These are phyloP conservation scores for Canna indica DNA, from an alignment of 176 grass and related monocot species.

Conservation along the genomic window DNA sequence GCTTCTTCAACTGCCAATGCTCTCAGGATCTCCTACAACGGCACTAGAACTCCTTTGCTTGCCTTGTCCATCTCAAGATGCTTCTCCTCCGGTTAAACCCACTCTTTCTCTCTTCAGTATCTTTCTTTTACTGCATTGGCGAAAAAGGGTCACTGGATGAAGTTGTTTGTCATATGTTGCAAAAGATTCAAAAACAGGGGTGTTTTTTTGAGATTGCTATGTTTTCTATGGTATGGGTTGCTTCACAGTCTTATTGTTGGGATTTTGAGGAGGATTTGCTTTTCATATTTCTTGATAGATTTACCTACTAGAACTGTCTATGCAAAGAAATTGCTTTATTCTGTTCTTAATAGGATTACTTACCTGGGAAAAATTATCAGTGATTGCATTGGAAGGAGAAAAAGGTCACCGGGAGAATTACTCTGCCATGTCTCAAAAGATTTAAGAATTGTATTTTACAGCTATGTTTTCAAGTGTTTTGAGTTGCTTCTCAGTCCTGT, in stretches of 20 bases:
- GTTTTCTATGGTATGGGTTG: no score
- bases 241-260: no score
- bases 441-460: no score
- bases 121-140: not conserved
- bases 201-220: no score
- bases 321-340: no score
- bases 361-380: not conserved
- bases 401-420: no score
- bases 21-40: constrained; percentile 36
- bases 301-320: no score
- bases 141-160: not conserved
- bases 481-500: no score
- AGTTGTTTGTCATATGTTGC: not conserved
- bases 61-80: constrained; percentile 44
- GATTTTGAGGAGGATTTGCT: no score
- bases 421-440: no score
- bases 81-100: constrained; percentile 34
- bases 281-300: no score
- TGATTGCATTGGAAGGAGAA: not conserved
- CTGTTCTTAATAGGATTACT: not conserved
- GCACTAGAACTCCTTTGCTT: constrained; percentile 15
- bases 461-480: no score
- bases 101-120: not conserved
- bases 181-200: not conserved
- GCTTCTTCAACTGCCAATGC: constrained; percentile 55